Base-by-base conservation (phyloP, 176 grass and related monocot genomes). In the Tillandsia fasciculata region DNA sequence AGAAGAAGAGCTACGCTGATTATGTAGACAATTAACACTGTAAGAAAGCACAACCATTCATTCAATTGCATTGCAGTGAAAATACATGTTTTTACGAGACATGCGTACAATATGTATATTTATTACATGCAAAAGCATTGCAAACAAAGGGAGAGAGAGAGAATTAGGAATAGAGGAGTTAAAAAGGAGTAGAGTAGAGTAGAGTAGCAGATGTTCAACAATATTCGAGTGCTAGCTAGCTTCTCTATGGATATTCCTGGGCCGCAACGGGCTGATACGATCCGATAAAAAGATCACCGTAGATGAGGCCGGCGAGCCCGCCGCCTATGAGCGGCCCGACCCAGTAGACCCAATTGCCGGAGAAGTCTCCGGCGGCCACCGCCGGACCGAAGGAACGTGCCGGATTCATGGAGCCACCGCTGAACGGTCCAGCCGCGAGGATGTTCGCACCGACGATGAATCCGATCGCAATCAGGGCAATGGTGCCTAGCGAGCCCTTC, bases 371-470 rank as follows among this genome's bases (percentile, higher is more conserved):
- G 49, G 64, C 48, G 11, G 29, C 70, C 53, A 84, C 76, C 9
- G 82, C 82, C 0, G 82, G 76, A 12, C 82, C 71, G 51, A 84
- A 84, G 27, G 82, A 79, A 13, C 71, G 53, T n/a, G 82, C 76
- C 2, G 76, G 82, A 76, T 79, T 84, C 82, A 84, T 84, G 65
- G 71, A 84, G 9, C 81, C 75, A 26, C 81, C 70, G 1, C 63
- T 69, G 75, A 83, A 78, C 12, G 81, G 75, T 2, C 82, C 76
- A 33, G 82, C 76, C 4, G 76, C 82, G 11, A 84, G 76, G 51
- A 84, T 79, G 76, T 79, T 79, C 9, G 82, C 75, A 8, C 82
- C 82, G 0, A 79, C 82, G 51, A 84, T 79, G 52, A 84, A 79
- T 2, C 82, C 76, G n/a, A 84, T 84, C 11, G 82, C 82, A 28